These are phyloP conservation scores for Pleurostoma richardsiae DNA, from an alignment of 2,329 filamentous ascomycete species.

Conservation along the genomic window DNA sequence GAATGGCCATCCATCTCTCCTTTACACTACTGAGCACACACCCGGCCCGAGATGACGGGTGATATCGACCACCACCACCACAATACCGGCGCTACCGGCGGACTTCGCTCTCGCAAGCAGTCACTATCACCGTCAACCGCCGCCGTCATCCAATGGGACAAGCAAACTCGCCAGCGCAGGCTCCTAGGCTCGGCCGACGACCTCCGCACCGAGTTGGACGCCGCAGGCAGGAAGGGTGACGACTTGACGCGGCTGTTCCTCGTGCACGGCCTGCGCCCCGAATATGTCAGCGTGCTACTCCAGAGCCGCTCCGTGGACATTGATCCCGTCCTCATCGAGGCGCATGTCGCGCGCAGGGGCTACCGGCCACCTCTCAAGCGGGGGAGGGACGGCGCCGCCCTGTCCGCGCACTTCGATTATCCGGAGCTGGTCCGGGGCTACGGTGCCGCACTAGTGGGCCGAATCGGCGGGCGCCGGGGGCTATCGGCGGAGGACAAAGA, in stretches of 20 bases:
- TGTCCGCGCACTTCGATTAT: constrained; percentile 20
- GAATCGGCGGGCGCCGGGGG: background rate
- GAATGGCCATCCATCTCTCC: no score
- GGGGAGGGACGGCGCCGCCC: constrained; percentile 1
- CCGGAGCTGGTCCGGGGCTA: constrained; percentile 19
- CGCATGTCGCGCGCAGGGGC: constrained; percentile 17
- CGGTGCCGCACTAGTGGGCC: constrained; percentile 1
- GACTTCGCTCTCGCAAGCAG: background rate
- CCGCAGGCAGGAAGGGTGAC: background rate
- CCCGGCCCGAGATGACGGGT: no score
- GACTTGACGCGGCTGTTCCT: constrained; percentile 14
- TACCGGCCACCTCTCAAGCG: constrained; percentile 13
- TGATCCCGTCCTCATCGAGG: constrained; percentile 23
- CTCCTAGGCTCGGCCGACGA: constrained; percentile 7
- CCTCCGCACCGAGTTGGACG: constrained; percentile 9
- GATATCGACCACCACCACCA: no score
- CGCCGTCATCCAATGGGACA: constrained; percentile 14
- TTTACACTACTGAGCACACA: no score
- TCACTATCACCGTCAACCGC: constrained; percentile 8
- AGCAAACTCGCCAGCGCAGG: constrained; percentile 5
- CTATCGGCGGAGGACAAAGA: constrained; percentile 10
- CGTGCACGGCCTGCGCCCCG: constrained; percentile 14
- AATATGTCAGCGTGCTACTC: constrained; percentile 14
- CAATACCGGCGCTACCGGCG: no score
- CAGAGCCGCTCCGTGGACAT: constrained; percentile 13